Evolutionary conservation across 2,329 filamentous ascomycete species (phyloP), one percentile per base, ranked within the genome.

Genomic region (Ophiostoma ips): DNA sequence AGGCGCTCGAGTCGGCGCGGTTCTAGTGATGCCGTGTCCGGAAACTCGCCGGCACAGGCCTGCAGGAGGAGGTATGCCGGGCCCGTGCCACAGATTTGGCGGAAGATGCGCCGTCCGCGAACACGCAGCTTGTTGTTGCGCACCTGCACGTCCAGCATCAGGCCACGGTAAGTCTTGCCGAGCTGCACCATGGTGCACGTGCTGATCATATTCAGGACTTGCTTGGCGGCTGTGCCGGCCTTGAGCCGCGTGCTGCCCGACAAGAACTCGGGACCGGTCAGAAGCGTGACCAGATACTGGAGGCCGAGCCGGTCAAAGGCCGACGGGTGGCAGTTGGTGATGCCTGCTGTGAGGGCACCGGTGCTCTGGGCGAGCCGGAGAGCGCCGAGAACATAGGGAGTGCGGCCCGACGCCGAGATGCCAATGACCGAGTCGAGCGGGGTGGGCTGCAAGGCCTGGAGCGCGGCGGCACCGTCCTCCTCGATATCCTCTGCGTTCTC

Each of bases 201-300:
- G 50, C 66, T 69, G 2, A 70, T 53, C 66, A 69, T 70, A 50
- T 70, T 68, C 40, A 68, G 54, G 1, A 68, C 64, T 47, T 69
- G 51, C 55, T 71, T 71, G 1, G 68, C 69, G 1, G 65, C 67
- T 0, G 65, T 71, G 21, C 68, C 68, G 2, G 68, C 67, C 52
- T 70, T 71, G 52, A 71, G 60, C 30, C 68, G 59, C 3, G 68
- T 71, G 53, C 68, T 71, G 3, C 68, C 68, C 19, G 67, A 66
- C 2, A 70, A 61, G 9, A 68, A 63, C 56, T 70, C 68, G 2
- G 67, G 61, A 0, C 68, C 68, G 1, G 66, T 65, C 5, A 69
- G 56, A 11, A 61, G 58, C 9, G 57, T 58, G 48, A 70, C 65
- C 50, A 68, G 48, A 49, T 57, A 55, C 48, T 59, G 56, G 40